Evolutionary conservation across 2,329 filamentous ascomycete species (phyloP).

Genomic region (Helotiales sp.): DNA sequence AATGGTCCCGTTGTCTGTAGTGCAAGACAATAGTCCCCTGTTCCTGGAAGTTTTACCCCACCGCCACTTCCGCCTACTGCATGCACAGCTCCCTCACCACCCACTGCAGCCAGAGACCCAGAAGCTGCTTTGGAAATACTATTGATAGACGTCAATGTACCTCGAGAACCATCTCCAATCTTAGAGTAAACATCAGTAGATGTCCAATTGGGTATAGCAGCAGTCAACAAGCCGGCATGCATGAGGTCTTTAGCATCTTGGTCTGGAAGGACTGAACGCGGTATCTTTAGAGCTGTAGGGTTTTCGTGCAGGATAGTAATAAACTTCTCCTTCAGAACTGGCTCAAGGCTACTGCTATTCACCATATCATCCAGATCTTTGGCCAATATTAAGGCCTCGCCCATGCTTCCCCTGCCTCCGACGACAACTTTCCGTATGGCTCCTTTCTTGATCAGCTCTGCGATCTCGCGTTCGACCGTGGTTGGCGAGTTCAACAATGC

Average conservation of each 20-base stretch:
- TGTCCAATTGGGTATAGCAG: slow-evolving; percentile 38
- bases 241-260: slow-evolving; percentile 59
- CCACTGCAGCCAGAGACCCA: slow-evolving; percentile 68
- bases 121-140: slow-evolving; percentile 65
- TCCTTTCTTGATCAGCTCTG: slow-evolving; percentile 57
- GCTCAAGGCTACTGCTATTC: slow-evolving; percentile 38
- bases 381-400: slow-evolving; percentile 64
- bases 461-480: slow-evolving; percentile 65
- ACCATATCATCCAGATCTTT: slow-evolving; percentile 55
- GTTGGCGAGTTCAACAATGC: slow-evolving; percentile 63
- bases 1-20: slow-evolving; percentile 67
- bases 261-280: slow-evolving; percentile 41
- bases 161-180: slow-evolving; percentile 40
- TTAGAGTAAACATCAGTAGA: slow-evolving; percentile 43
- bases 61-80: slow-evolving; percentile 55
- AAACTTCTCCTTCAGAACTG: slow-evolving; percentile 52
- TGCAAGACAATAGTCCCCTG: slow-evolving; percentile 52
- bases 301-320: slow-evolving; percentile 50
- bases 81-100: slow-evolving; percentile 65
- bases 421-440: slow-evolving; percentile 62
- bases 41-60: slow-evolving; percentile 27
- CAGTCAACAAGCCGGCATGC: slow-evolving; percentile 66
- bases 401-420: slow-evolving; percentile 54
- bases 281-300: slow-evolving; percentile 46
- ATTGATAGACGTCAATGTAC: slow-evolving; percentile 60